Conservation (phyloP, 1,284 basidiomycete species). For the Ustilago crameri region DNA sequence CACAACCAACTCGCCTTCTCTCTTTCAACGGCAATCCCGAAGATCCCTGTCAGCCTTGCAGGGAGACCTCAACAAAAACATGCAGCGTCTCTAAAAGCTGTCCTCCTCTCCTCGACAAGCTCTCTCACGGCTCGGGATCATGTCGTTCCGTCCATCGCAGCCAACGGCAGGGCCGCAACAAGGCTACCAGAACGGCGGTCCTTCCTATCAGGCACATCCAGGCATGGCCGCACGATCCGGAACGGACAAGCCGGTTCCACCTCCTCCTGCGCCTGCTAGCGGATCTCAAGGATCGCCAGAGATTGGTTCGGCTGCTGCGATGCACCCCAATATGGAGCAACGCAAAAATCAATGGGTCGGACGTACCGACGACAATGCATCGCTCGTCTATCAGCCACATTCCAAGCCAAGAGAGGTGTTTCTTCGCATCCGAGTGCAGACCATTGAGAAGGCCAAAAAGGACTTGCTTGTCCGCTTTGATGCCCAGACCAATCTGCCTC, state of each 20-base stretch:
- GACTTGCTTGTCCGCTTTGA: constrained; percentile 53
- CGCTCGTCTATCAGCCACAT: constrained; percentile 42
- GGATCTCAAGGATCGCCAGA: neutral
- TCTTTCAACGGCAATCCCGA: constrained; percentile 1
- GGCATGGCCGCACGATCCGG: constrained; percentile 9
- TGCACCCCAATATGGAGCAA: constrained; percentile 43
- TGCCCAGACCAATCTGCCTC: constrained; percentile 59
- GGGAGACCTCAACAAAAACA: neutral
- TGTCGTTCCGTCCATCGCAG: constrained; percentile 8
- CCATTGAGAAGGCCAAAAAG: constrained; percentile 52
- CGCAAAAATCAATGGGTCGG: constrained; percentile 20
- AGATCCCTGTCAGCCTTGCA: neutral
- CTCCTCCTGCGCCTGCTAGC: constrained; percentile 11
- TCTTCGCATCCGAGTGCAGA: constrained; percentile 39
- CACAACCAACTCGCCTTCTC: neutral
- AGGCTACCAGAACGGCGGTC: constrained; percentile 1
- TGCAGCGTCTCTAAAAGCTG: neutral
- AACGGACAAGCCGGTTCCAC: constrained; percentile 36
- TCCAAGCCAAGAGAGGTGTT: constrained; percentile 41
- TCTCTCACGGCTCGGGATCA: neutral
- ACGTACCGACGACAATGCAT: constrained; percentile 9
- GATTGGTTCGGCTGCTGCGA: neutral
- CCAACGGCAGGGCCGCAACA: constrained; percentile 3
- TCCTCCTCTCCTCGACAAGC: neutral
- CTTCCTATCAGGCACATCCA: constrained; percentile 22